Evolutionary conservation across 495 filamentous ascomycete species (phyloP).

Genomic region (Beverwykella pulmonaria): DNA sequence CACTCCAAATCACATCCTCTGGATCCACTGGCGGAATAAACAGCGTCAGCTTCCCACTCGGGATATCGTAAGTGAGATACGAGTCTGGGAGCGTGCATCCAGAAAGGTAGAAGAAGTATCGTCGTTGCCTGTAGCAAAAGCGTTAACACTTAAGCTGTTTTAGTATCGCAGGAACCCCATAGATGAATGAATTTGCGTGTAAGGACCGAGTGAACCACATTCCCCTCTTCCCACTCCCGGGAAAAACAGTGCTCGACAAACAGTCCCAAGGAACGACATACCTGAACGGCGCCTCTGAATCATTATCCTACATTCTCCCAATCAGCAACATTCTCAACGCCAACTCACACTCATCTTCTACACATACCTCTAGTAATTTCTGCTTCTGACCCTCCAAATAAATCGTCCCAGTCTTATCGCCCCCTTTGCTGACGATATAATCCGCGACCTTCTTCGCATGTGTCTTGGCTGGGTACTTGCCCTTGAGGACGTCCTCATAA

Average conservation of each 20-base stretch:
- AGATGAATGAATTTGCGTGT: too few relatives aligned
- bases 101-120: conserved; percentile 92
- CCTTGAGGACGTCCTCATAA: conserved; percentile 43
- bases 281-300: conserved; percentile 33
- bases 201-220: too few relatives aligned
- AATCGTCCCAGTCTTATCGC: conserved; percentile 64
- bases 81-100: conserved; percentile 84
- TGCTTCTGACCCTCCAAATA: conserved; percentile 88
- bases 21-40: conserved; percentile 90
- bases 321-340: neutral
- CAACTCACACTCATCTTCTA: neutral
- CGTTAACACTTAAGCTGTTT: neutral
- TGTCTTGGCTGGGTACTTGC: conserved; percentile 93
- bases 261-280: neutral
- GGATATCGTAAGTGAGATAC: conserved; percentile 78
- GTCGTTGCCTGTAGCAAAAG: conserved; percentile 66
- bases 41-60: conserved; percentile 71
- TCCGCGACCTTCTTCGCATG: conserved; percentile 83
- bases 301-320: conserved; percentile 27
- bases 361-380: conserved; percentile 44
- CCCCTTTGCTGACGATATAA: conserved; percentile 64
- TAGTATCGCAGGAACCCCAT: too few relatives aligned
- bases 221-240: too few relatives aligned
- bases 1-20: conserved; percentile 93
- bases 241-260: too few relatives aligned